Base-by-base conservation (phyloP, 768 basidiomycete species). In the Chalciporus chontae region DNA sequence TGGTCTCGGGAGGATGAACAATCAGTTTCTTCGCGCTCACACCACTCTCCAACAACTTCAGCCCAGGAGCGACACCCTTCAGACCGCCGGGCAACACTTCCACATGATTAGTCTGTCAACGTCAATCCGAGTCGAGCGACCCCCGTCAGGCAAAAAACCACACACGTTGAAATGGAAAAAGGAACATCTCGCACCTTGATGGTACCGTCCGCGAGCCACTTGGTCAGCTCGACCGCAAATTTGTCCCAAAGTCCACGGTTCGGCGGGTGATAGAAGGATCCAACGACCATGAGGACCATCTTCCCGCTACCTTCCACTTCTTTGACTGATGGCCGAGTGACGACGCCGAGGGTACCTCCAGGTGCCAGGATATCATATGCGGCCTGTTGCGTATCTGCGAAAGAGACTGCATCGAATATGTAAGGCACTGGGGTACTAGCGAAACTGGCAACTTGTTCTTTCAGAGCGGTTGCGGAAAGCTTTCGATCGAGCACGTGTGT, bases 51-150 rank as follows among this genome's bases (percentile, higher is more conserved):
- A 76, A 38, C 39, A 57, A 56, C 36, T 64, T 54, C 43, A 77
- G 37, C 4, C 67, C 72, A 31, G 48, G 58, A 0, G 45, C 48
- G 8, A 76, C 57, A 1, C 68, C 73, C 1, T 56, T 57, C n/a
- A 76, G 49, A 0, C 76, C 74, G 19, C 62, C 60, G 0, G 65
- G 63, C 14, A 77, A 46, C 8, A 73, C 64, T 47, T 75, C 71
- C 9, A 71, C 57, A 31, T 55, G 53, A 47, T 69, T 71, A 1
- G 74, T 72, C 73, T 70, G 40, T 23, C 40, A 43, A 24, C 45
- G 17, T 27, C 1, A 19, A 15, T 23, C 17, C 18, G n/a, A n/a
- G n/a, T n/a, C n/a, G n/a, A 23, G 24, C 24, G 7, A 24, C 24
- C 24, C 7, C 3, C 21, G 17, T 49, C 37, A 47, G 38, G 8